Evolutionary conservation across 169 alveolate genomes (phyloP), one percentile per base, ranked within the genome.

Genomic region (Plasmodium malariae): DNA sequence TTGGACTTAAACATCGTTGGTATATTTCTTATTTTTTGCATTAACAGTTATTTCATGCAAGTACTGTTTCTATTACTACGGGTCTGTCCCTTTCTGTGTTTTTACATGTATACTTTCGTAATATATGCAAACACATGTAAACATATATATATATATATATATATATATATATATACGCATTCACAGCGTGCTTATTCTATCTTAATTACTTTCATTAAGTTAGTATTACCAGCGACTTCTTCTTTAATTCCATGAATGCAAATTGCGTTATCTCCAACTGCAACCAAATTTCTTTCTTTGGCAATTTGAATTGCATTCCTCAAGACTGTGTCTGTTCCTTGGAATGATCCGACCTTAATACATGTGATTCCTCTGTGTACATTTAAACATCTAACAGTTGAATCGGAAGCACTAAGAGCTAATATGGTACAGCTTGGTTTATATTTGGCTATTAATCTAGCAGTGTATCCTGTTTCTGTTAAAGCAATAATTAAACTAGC

Each of bases 391-490:
- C 97, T 97, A 73, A 96, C 96, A 28, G 97, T 97, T 80, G 96
- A 96, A 59, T 91, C 97, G 34, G 96, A 93, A 30, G 97, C 96
- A 45, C 98, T 95, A 60, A 96, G 94, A 40, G 99, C 99, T 54
- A 98, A 88, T 71, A 99, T 98, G 17, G 98, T 95, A 73, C 95
- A 93, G 59, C 90, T 89, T 24, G 99, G 99, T 68, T 99, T 95
- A 94, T 98, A 99, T 94, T 98, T 98, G 45, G 99, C 97, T 28
- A 99, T 96, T 67, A 96, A 89, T 67, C 99, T 96, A 11, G 99
- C 99, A 11, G 99, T 97, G 76, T 94, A 96, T 14, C 99, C 99
- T 0, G 99, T 97, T 55, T 98, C 98, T 9, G 99, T 98, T 80
- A 98, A 95, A 12, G 99, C 98, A 43, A 99, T 93, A 71, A 99